Conservation (phyloP, 352 stramenopile species). For the Globisporangium solare region DNA sequence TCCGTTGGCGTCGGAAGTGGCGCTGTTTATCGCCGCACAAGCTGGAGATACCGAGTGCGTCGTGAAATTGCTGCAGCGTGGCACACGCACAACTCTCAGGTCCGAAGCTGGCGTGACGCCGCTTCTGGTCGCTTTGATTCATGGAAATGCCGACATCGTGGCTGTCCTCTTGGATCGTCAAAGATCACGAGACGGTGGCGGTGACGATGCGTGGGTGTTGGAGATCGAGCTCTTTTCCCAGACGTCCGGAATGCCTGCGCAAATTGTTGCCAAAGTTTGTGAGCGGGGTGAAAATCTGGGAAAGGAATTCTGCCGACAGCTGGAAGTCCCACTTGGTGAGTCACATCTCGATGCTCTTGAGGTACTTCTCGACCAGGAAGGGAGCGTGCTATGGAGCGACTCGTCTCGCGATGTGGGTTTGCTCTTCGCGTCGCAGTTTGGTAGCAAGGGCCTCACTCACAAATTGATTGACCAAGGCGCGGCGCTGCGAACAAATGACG, state of each 20-base stretch:
- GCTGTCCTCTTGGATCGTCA: constrained; percentile 7
- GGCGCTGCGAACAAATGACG: background rate
- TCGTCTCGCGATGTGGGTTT: constrained; percentile 7
- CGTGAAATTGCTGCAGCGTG: constrained; percentile 1
- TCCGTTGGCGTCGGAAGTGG: constrained; percentile 4
- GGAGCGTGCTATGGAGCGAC: constrained; percentile 1
- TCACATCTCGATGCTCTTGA: constrained; percentile 4
- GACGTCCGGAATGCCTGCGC: too few species aligned
- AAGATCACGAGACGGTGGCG: background rate
- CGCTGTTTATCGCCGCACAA: constrained; percentile 6
- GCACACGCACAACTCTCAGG: constrained; percentile 1
- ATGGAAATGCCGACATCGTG: constrained; percentile 4
- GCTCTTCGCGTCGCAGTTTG: constrained; percentile 2
- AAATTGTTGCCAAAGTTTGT: background rate
- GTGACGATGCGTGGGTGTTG: background rate
- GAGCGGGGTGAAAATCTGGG: background rate
- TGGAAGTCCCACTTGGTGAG: constrained; percentile 1
- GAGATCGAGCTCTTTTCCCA: constrained; percentile 12
- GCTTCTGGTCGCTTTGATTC: constrained; percentile 3
- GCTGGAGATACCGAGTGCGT: background rate
- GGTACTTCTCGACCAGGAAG: constrained; percentile 8
- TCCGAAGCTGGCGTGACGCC: constrained; percentile 7
- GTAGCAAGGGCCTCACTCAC: constrained; percentile 1
- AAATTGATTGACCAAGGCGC: constrained; percentile 4
- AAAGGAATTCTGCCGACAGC: background rate